Conservation (phyloP, 2,329 filamentous ascomycete genomes). For the Pyrenophora teres region DNA sequence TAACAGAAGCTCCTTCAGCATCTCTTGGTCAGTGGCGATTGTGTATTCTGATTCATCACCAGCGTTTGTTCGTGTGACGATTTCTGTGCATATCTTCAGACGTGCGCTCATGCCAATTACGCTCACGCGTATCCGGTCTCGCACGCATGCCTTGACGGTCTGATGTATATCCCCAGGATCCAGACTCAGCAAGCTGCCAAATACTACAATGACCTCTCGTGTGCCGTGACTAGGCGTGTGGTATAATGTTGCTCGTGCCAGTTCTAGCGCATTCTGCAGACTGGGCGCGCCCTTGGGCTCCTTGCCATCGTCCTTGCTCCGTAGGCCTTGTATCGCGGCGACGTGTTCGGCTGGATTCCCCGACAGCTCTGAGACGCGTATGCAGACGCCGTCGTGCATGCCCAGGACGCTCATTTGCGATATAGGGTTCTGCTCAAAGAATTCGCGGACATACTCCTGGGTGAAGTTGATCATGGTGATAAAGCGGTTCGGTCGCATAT, state of each 20-base stretch:
- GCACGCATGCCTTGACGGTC: slow-evolving; percentile 77
- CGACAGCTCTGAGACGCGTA: slow-evolving; percentile 84
- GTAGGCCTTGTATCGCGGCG: slow-evolving; percentile 70
- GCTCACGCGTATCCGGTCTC: slow-evolving; percentile 82
- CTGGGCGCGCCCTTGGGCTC: slow-evolving; percentile 57
- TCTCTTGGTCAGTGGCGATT: slow-evolving; percentile 82
- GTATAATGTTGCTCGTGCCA: slow-evolving; percentile 89
- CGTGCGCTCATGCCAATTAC: slow-evolving; percentile 91
- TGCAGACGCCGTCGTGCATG: slow-evolving; percentile 88
- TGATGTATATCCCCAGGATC: slow-evolving; percentile 96
- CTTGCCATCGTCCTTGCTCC: slow-evolving; percentile 65
- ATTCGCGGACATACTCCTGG: slow-evolving; percentile 86
- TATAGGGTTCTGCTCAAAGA: slow-evolving; percentile 98
- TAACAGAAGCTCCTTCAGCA: slow-evolving; percentile 89
- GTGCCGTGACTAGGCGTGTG: slow-evolving; percentile 94
- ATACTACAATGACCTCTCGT: slow-evolving; percentile 87
- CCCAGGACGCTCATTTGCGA: slow-evolving; percentile 91
- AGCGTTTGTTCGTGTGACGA: slow-evolving; percentile 84
- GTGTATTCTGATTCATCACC: slow-evolving; percentile 77
- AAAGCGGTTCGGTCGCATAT: slow-evolving; percentile 86
- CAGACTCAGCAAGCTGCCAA: slow-evolving; percentile 85
- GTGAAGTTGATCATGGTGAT: slow-evolving; percentile 81
- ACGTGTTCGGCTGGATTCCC: slow-evolving; percentile 92
- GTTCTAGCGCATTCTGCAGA: slow-evolving; percentile 93
- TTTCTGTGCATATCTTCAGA: slow-evolving; percentile 87